Evolutionary conservation across 495 filamentous ascomycete genomes (phyloP), one percentile per base, ranked within the genome.

Genomic region (Evansstolkia leycettana): DNA sequence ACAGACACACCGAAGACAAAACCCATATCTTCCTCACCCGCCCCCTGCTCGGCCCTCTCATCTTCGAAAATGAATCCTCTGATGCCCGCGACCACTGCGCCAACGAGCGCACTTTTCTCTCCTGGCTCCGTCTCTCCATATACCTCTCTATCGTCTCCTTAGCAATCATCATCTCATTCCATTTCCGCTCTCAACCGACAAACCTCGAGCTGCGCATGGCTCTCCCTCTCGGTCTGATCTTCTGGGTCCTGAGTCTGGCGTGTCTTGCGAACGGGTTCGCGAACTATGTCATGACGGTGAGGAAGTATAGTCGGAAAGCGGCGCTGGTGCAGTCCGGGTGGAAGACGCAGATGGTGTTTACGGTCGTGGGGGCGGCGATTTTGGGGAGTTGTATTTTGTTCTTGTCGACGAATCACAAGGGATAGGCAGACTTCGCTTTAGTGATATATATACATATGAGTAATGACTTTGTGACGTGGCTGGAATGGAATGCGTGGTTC

Each of bases 241-340:
- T 98, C 63, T 95, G 87, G 87, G 36, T 77, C 0, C 61, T 96
- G 15, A 78, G 80, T 33, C 46, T 95, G 2, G 67, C 72, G 5
- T 93, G 84, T 47, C 56, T 96, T 20, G 64, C 62, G 6, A 75
- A 76, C 15, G 90, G 90, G 1, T 64, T 92, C 28, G 78, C 75
- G 1, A 95, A 93, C 48, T 98, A 98, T 51, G 69, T 90, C 31
- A 78, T 73, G 44, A 88, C 87, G 1, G 78, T 96, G n/a, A 80
- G 71, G 38, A 80, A 83, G 50, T 98, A 92, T 54, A 78, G 75
- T 39, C 65, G 73, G 24, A 73, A 79, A 43, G 64, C 68, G 17
- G 90, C 90, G 0, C 66, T 98, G 37, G 90, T 96, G 24, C 90
- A 98, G 60, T 83, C 76, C 32, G 90, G 90, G 20, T 89, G 82